Evolutionary conservation across 768 basidiomycete species (phyloP).

Genomic region (Termitomyces sp.): DNA sequence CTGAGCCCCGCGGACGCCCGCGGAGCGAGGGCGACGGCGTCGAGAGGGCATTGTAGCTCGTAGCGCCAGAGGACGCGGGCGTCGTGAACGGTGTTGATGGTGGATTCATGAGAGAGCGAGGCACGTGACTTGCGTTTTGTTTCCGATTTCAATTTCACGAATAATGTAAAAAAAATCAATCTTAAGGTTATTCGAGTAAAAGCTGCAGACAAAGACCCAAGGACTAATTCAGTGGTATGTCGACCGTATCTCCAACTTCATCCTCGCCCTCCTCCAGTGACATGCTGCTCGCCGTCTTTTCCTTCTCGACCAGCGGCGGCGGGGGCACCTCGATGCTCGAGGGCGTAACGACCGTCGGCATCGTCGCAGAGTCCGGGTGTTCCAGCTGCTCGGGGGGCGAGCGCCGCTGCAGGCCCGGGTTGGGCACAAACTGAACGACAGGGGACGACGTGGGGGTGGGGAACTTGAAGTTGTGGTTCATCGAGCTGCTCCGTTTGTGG

Average conservation of each 20-base stretch:
- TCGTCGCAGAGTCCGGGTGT: slow-evolving; percentile 10
- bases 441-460: slow-evolving; percentile 37
- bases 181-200: not conserved
- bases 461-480: slow-evolving; percentile 76
- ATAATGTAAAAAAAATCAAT: not conserved
- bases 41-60: not conserved
- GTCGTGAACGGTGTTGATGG: slow-evolving; percentile 6
- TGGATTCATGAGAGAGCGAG: not conserved
- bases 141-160: too few species aligned
- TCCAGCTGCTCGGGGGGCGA: slow-evolving; percentile 25
- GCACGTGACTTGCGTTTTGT: not conserved
- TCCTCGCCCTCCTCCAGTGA: slow-evolving; percentile 54
- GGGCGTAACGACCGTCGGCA: slow-evolving; percentile 41
- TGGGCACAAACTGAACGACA: slow-evolving; percentile 14
- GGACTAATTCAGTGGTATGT: slow-evolving; percentile 50
- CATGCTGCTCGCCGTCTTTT: slow-evolving; percentile 32
- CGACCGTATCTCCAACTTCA: slow-evolving; percentile 75
- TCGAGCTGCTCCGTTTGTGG: slow-evolving; percentile 49
- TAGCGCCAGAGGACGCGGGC: not conserved
- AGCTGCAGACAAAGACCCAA: too few species aligned
- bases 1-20: slow-evolving; percentile 25
- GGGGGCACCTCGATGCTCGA: slow-evolving; percentile 73
- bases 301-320: slow-evolving; percentile 76
- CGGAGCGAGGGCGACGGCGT: slow-evolving; percentile 13
- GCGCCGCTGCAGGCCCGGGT: slow-evolving; percentile 3